Evolutionary conservation across 1,284 basidiomycete species (phyloP).

Genomic region (Phlebopus sp.): DNA sequence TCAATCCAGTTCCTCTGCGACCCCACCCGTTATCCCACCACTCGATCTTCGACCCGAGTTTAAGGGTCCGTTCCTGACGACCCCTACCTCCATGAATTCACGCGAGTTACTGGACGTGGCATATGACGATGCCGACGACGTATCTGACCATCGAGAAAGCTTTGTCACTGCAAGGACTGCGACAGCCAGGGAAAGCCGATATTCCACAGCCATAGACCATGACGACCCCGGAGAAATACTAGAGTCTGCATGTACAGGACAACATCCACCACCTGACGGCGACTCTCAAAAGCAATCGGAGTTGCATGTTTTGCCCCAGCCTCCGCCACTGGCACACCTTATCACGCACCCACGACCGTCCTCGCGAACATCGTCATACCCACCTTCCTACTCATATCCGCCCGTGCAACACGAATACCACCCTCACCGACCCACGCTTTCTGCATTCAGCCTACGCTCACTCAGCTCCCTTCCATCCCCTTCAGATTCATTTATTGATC

Average conservation of each 20-base stretch:
- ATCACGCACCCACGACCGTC: conserved; percentile 15
- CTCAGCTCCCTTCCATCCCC: conserved; percentile 21
- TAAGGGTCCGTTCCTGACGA: conserved; percentile 41
- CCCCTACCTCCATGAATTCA: conserved; percentile 32
- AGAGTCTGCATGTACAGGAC: conserved; percentile 36
- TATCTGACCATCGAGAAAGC: conserved; percentile 52
- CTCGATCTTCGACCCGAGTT: conserved; percentile 57
- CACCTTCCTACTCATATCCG: conserved; percentile 27
- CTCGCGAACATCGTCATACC: conserved; percentile 22
- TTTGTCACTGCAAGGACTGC: conserved; percentile 55
- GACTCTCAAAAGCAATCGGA: conserved; percentile 3
- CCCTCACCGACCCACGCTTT: conserved; percentile 11
- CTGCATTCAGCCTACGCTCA: conserved; percentile 31
- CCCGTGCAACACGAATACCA: conserved; percentile 14
- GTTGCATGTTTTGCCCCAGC: conserved; percentile 8
- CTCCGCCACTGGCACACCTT: conserved; percentile 19
- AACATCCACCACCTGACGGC: conserved; percentile 16
- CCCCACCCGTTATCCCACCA: conserved; percentile 50
- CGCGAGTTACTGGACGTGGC: conserved; percentile 27
- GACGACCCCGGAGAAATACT: conserved; percentile 17
- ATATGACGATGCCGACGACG: conserved; percentile 35
- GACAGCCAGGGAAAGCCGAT: conserved; percentile 26
- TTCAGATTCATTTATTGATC: conserved; percentile 35
- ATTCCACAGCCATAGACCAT: conserved; percentile 27
- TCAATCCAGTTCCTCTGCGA: conserved; percentile 39